phyloP scores from a whole-genome alignment of 495 filamentous ascomycete species.

The Trichoderma virens region DNA sequence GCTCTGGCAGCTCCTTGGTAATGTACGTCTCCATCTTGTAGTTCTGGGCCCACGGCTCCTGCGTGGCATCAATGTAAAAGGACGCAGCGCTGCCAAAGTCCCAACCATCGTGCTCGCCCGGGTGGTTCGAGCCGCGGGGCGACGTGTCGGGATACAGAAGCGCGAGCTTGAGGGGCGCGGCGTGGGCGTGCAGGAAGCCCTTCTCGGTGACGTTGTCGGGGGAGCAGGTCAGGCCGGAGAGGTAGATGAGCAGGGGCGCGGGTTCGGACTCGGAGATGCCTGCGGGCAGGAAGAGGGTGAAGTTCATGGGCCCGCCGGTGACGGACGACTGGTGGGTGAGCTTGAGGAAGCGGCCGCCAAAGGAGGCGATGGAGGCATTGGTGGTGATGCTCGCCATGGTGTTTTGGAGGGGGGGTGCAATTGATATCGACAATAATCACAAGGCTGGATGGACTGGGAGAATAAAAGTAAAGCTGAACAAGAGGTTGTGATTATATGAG shows the following conservation, averaged over 20 bases:
- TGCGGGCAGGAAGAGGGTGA: slow-evolving; percentile 65
- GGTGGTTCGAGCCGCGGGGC: slow-evolving; percentile 70
- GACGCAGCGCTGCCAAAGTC: slow-evolving; percentile 89
- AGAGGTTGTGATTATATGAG: too few relatives aligned
- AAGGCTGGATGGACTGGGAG: too few relatives aligned
- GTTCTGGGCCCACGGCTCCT: slow-evolving; percentile 57
- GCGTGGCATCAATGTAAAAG: slow-evolving; percentile 91
- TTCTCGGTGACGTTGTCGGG: slow-evolving; percentile 96
- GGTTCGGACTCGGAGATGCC: slow-evolving; percentile 45
- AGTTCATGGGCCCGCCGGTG: slow-evolving; percentile 60
- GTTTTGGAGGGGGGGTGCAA: neutral
- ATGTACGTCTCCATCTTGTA: slow-evolving; percentile 96
- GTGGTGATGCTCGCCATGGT: slow-evolving; percentile 69
- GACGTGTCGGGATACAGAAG: slow-evolving; percentile 92
- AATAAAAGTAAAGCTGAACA: too few relatives aligned
- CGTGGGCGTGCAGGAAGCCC: slow-evolving; percentile 84
- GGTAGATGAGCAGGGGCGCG: slow-evolving; percentile 84
- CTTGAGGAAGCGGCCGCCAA: slow-evolving; percentile 93
- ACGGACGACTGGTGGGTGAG: slow-evolving; percentile 71
- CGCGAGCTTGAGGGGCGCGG: slow-evolving; percentile 71
- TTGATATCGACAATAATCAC: too few relatives aligned
- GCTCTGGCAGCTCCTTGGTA: slow-evolving; percentile 66
- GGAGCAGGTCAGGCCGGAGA: slow-evolving; percentile 91
- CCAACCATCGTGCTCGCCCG: slow-evolving; percentile 74
- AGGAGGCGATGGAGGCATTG: slow-evolving; percentile 82